phyloP scores from a whole-genome alignment of 1,284 basidiomycete species.

The Fistulinella staudtii region DNA sequence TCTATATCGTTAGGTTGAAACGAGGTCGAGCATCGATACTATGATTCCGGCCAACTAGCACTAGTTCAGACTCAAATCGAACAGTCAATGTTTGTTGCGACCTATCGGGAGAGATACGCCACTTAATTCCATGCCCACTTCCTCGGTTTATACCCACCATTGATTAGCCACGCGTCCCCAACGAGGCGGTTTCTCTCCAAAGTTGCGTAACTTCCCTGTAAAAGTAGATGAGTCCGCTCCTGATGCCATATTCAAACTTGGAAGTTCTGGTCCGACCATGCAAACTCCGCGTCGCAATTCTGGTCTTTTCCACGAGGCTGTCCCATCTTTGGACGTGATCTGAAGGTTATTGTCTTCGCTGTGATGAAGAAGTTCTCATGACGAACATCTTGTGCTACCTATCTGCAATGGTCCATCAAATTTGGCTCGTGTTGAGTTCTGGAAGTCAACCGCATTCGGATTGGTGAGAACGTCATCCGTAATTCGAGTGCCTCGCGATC shows the following conservation, averaged over 20 bases:
- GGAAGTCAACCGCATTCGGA: slow-evolving; percentile 2
- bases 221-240: slow-evolving; percentile 2
- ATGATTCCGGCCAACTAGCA: too few relatives aligned
- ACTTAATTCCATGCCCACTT: slow-evolving; percentile 13
- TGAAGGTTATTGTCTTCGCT: slow-evolving; percentile 12
- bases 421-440: slow-evolving; percentile 22
- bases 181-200: slow-evolving; percentile 17
- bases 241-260: slow-evolving; percentile 12
- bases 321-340: slow-evolving; percentile 15
- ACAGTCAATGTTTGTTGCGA: slow-evolving; percentile 1
- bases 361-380: slow-evolving; percentile 17
- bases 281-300: slow-evolving; percentile 21
- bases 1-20: neutral
- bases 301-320: slow-evolving; percentile 5
- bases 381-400: slow-evolving; percentile 8
- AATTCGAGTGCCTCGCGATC: neutral
- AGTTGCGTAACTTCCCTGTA: slow-evolving; percentile 4
- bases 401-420: slow-evolving; percentile 5
- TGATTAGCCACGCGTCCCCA: slow-evolving; percentile 5
- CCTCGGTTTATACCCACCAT: slow-evolving; percentile 27
- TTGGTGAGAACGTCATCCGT: slow-evolving; percentile 10
- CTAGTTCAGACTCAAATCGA: too few relatives aligned
- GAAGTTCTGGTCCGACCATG: slow-evolving; percentile 10
- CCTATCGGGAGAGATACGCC: slow-evolving; percentile 7
- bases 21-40: slow-evolving; percentile 1